A percentile compares a stretch with the other conserved stretches of the same genome.
Conservation (phyloP, 768 basidiomycete species). For the Saitozyma podzolica region DNA sequence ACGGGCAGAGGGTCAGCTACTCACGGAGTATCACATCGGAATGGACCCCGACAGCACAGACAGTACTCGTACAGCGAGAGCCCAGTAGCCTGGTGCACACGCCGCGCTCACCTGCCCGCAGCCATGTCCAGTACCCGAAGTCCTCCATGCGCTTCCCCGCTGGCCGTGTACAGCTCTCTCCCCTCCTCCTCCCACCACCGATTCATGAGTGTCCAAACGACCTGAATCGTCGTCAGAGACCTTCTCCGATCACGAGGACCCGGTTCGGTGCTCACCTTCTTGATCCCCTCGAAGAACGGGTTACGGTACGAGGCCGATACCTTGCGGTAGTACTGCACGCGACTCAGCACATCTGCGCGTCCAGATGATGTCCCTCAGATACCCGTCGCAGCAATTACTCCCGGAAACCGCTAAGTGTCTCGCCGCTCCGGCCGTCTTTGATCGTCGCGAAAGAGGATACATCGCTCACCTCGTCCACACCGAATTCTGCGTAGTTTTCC, state of each 20-base stretch:
- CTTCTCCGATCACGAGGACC: neutral
- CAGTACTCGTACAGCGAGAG: too few species aligned
- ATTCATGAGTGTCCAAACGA: constrained; percentile 48
- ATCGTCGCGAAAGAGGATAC: neutral
- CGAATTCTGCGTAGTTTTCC: constrained; percentile 59
- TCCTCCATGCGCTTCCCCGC: constrained; percentile 14
- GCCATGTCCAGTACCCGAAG: constrained; percentile 65
- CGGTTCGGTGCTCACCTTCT: constrained; percentile 54
- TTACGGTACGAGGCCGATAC: constrained; percentile 71
- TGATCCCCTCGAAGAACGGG: constrained; percentile 69
- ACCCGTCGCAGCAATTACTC: neutral
- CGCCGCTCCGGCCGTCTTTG: neutral
- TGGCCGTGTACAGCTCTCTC: constrained; percentile 54
- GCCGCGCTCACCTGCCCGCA: constrained; percentile 52
- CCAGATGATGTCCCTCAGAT: neutral
- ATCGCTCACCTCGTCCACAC: constrained; percentile 62
- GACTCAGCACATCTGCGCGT: too few species aligned
- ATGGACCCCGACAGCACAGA: too few species aligned
- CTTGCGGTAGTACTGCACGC: constrained; percentile 62
- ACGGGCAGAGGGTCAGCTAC: constrained; percentile 1
- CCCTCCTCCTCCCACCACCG: constrained; percentile 52
- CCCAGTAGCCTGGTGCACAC: too few species aligned
- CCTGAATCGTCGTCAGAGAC: constrained; percentile 1
- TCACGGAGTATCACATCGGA: neutral
- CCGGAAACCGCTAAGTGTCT: neutral